Evolutionary conservation across 2,329 filamentous ascomycete genomes (phyloP).

Genomic region (Neonectria punicea): DNA sequence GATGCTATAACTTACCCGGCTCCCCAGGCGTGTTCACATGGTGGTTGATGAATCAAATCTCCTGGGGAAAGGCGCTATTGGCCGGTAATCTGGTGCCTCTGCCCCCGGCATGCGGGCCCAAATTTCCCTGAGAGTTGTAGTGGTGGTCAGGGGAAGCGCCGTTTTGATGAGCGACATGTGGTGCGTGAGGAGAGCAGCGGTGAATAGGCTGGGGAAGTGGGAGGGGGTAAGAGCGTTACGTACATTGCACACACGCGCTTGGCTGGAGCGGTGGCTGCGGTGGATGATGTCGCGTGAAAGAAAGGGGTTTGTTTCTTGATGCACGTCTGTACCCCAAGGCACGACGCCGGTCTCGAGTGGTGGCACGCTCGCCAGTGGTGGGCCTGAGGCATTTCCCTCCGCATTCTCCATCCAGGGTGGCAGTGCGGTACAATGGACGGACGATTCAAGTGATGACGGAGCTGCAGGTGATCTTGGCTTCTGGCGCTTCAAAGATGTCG

Average conservation of each 20-base stretch:
- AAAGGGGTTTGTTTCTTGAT: slow-evolving; percentile 33
- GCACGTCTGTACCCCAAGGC: slow-evolving; percentile 25
- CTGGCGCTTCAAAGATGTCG: not conserved
- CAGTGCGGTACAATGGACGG: slow-evolving; percentile 13
- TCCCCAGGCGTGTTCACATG: slow-evolving; percentile 35
- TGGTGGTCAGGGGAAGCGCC: slow-evolving; percentile 26
- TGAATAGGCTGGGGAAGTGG: slow-evolving; percentile 32
- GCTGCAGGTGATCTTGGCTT: slow-evolving; percentile 5
- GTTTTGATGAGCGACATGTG: slow-evolving; percentile 23
- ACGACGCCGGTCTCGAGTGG: slow-evolving; percentile 23
- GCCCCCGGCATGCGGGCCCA: slow-evolving; percentile 35
- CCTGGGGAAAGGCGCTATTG: slow-evolving; percentile 38
- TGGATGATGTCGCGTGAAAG: slow-evolving; percentile 29
- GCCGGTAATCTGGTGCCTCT: slow-evolving; percentile 31
- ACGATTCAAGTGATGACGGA: slow-evolving; percentile 6
- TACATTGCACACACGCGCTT: slow-evolving; percentile 34
- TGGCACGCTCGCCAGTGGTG: slow-evolving; percentile 32
- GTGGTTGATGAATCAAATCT: slow-evolving; percentile 41
- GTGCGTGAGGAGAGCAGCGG: slow-evolving; percentile 40
- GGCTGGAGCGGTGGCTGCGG: slow-evolving; percentile 26
- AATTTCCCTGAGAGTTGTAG: slow-evolving; percentile 39
- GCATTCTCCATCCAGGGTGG: slow-evolving; percentile 36
- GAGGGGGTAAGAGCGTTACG: slow-evolving; percentile 29
- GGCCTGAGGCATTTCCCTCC: slow-evolving; percentile 50
- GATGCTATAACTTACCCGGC: slow-evolving; percentile 18